These are phyloP conservation scores for Hypomyces perniciosus DNA, from an alignment of 2,329 filamentous ascomycete species.

Conservation along the genomic window DNA sequence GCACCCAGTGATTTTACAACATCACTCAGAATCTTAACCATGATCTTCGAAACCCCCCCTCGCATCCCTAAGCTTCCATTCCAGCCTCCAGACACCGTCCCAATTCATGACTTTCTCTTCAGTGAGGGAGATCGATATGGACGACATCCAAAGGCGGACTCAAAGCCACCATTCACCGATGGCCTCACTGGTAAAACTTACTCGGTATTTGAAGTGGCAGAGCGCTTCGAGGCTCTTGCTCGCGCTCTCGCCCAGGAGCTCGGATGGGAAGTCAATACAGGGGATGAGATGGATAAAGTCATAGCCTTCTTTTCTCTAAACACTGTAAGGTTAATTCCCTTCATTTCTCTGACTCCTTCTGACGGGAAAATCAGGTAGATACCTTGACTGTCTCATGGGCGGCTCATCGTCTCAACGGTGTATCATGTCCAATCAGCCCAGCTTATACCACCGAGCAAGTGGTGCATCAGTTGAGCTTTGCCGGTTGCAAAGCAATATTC, in stretches of 20 bases:
- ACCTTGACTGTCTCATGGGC: conserved; percentile 49
- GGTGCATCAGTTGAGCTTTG: conserved; percentile 59
- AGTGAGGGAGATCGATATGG: conserved; percentile 54
- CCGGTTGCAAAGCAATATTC: conserved; percentile 60
- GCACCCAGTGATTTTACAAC: neutral
- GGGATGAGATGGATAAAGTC: conserved; percentile 72
- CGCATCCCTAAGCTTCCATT: conserved; percentile 13
- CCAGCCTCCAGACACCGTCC: conserved; percentile 52
- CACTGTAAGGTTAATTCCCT: conserved; percentile 34
- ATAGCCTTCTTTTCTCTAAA: conserved; percentile 67
- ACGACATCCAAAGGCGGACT: conserved; percentile 51
- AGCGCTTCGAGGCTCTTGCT: conserved; percentile 57
- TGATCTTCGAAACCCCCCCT: conserved; percentile 15
- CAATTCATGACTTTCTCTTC: conserved; percentile 65
- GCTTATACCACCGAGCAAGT: conserved; percentile 62
- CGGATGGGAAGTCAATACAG: conserved; percentile 62
- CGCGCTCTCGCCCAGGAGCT: conserved; percentile 56
- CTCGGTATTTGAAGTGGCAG: conserved; percentile 53
- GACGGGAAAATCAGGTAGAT: conserved; percentile 45
- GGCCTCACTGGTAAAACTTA: conserved; percentile 61
- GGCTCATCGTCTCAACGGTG: conserved; percentile 60
- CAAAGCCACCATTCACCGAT: conserved; percentile 64
- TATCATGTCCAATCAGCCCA: conserved; percentile 64
- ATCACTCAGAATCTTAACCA: neutral
- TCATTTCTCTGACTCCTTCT: neutral